Evolutionary conservation across 306 rosid species (phyloP), one percentile per base, ranked within the genome.

Genomic region (Lupinus albus): DNA sequence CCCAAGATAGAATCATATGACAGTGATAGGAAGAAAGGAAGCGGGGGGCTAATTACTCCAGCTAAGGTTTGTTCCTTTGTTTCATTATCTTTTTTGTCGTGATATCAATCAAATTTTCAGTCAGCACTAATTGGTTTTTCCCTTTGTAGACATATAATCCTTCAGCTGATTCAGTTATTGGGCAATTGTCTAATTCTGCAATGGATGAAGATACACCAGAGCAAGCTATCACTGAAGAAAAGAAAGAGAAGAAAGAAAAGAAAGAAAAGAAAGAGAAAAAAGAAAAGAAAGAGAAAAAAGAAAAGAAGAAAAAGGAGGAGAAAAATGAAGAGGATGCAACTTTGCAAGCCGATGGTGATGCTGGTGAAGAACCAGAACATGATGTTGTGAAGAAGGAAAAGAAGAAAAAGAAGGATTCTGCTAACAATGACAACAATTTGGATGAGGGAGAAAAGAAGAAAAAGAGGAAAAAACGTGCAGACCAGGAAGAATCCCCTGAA

Each of bases 1-100:
- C 96, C 97, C 1, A 88, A 81, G 79, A 90, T 93, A 5, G 92
- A 90, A 84, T 87, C 80, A 58, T 93, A 93, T 60, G 99, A 90
- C 78, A 93, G 82, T 86, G 99, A 90, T 75, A 32, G 81, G 58
- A 93, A 93, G 96, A 86, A 90, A 67, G 95, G 94, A 69, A 71
- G 78, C 7, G 93, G 89, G 5, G 94, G 82, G 33, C 73, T 93
- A 65, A 85, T 93, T 46, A 90, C 87, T 48, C 85, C 94, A 0
- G 99, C 96, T 28, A 93, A 90, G 92, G 99, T 86, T 4, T 70
- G 76, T 61, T 58, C 2, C 39, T 35, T 60, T 51, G 4, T 51
- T 74, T 49, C 45, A n/a, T 61, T 20, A 71, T 54, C 1, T 72
- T 3, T 45, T 45, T 50, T 32, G 3, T 33, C 6, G 7, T 33